phyloP scores from a whole-genome alignment of 371 early-diverging fungal genomes.

The Mucor plumbeus region DNA sequence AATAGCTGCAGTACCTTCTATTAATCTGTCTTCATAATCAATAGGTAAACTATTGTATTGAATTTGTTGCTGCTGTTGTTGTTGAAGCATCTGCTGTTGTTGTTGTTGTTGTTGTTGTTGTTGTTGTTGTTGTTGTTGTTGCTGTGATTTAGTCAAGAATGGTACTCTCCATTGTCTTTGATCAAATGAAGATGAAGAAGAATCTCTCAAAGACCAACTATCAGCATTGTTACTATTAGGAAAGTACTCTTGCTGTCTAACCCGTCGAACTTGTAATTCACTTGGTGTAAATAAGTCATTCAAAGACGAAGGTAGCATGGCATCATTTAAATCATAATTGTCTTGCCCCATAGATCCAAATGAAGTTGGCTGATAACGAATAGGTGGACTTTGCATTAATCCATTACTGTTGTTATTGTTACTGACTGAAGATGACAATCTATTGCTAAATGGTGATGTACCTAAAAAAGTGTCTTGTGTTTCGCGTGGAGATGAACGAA shows the following conservation, averaged over 20 bases:
- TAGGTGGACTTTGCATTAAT: neutral
- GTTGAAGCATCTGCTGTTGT: conserved; percentile 4
- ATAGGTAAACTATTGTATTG: neutral
- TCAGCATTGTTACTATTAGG: neutral
- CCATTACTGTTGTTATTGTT: neutral
- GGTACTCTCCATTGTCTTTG: conserved; percentile 22
- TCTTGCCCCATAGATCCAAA: conserved; percentile 11
- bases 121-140: neutral
- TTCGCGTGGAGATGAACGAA: conserved; percentile 32
- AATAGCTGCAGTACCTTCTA: conserved; percentile 30
- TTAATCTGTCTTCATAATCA: conserved; percentile 22
- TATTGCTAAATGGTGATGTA: conserved; percentile 7
- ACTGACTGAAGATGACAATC: conserved; percentile 4
- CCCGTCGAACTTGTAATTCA: conserved; percentile 44
- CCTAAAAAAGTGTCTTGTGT: conserved; percentile 13
- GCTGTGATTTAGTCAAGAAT: conserved; percentile 14
- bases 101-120: neutral
- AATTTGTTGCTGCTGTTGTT: neutral
- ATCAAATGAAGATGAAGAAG: neutral
- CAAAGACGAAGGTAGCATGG: conserved; percentile 61
- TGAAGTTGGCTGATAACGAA: conserved; percentile 4
- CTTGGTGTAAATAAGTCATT: conserved; percentile 62
- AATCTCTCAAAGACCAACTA: neutral
- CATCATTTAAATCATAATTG: conserved; percentile 31
- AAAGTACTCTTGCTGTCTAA: conserved; percentile 34